Evolutionary conservation across 2,329 filamentous ascomycete genomes (phyloP).

Genomic region (Dothideomycetidae sp.): DNA sequence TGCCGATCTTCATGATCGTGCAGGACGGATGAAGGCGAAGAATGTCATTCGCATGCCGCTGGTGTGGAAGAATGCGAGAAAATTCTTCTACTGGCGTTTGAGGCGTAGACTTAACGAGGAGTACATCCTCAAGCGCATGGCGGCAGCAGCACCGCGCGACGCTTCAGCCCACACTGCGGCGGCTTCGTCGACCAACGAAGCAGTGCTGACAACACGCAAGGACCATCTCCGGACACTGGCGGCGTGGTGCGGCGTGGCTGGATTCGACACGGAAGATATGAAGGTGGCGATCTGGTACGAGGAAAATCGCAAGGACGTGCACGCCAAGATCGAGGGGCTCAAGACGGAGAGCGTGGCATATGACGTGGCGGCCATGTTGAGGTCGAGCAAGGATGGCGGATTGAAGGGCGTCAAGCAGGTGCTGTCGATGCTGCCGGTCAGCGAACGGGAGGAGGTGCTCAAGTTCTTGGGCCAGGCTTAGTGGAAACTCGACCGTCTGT

Average conservation of each 20-base stretch:
- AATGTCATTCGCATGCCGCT: slow-evolving; percentile 74
- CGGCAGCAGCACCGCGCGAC: slow-evolving; percentile 22
- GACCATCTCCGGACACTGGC: slow-evolving; percentile 58
- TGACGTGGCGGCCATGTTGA: slow-evolving; percentile 55
- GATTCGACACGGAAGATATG: slow-evolving; percentile 66
- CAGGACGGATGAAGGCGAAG: slow-evolving; percentile 97
- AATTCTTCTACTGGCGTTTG: slow-evolving; percentile 99
- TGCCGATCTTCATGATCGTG: slow-evolving; percentile 90
- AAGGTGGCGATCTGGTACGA: slow-evolving; percentile 92
- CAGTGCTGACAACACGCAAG: slow-evolving; percentile 27
- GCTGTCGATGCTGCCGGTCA: slow-evolving; percentile 71
- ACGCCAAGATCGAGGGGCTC: slow-evolving; percentile 70
- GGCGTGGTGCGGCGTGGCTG: slow-evolving; percentile 66
- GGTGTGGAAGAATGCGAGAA: slow-evolving; percentile 74
- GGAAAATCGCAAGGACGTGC: slow-evolving; percentile 71
- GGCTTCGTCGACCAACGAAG: slow-evolving; percentile 21
- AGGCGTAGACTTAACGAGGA: slow-evolving; percentile 95
- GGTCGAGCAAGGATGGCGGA: slow-evolving; percentile 51
- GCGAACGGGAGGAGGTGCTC: slow-evolving; percentile 74
- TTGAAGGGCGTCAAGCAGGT: slow-evolving; percentile 80
- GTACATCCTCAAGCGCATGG: slow-evolving; percentile 86
- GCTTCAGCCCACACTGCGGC: not conserved
- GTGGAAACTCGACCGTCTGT: slow-evolving; percentile 1
- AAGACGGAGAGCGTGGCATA: slow-evolving; percentile 59
- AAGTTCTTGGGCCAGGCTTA: slow-evolving; percentile 35